Evolutionary conservation across 2,329 filamentous ascomycete genomes (phyloP), one percentile per base, ranked within the genome.

Genomic region (Colletotrichum somersetense): DNA sequence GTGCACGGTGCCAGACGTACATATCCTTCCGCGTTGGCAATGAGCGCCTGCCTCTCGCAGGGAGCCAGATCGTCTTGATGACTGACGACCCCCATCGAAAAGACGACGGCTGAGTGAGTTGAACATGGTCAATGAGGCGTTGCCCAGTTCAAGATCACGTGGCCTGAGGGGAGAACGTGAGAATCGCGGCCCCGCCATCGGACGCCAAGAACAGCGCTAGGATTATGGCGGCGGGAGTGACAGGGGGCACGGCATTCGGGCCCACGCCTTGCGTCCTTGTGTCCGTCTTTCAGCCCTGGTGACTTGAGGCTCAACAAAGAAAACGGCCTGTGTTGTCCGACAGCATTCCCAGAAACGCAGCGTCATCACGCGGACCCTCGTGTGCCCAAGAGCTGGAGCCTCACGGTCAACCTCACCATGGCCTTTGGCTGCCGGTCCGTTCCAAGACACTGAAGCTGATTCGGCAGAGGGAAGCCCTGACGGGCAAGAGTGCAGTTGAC

Each of bases 361-460:
- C 56, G 10, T 58, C 57, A 12, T 61, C 42, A 61, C 7, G 75
- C 74, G 35, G 61, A 72, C 23, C 80, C 79, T 6, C 74, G 82
- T 16, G 78, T 83, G 48, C 81, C 80, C 33, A 78, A 76, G 71
- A 79, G 80, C 50, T 83, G 81, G 82, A 79, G 74, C 65, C 79
- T 77, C 71, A 83, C 69, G 73, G 83, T 71, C 77, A 82, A 62
- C 72, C 81, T 86, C 38, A 84, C 84, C 52, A 79, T 87, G 74
- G 81, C 81, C 20, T 30, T 30, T 86, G 85, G 84, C 70, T 86
- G 48, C 79, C 81, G 0, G 82, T 85, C 16, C 77, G 84, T 42
- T 79, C 80, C 11, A 85, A 85, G 73, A 83, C 83, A 3, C 72
- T 86, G 67, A 83, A 86, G 66, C 75, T 86, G 18, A 83, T 85